Percentiles rank a stretch among this genome's conserved stretches.
Evolutionary conservation across 352 stramenopile genomes (phyloP).

Genomic region (Lagenidium sp.): DNA sequence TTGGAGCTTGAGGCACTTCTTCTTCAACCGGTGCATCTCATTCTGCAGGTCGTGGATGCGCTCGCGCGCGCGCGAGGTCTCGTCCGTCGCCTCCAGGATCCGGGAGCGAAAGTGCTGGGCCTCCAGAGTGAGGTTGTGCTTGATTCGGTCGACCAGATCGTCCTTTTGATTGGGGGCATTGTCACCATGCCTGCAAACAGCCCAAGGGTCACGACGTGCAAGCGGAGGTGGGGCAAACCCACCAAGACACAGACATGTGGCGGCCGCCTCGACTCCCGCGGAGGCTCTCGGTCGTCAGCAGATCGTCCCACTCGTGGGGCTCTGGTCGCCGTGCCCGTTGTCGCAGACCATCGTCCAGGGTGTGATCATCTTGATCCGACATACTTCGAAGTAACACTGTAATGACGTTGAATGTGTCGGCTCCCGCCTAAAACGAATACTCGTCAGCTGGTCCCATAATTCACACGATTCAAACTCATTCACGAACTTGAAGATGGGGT

Average conservation of each 20-base stretch:
- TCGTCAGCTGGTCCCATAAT: too few species aligned
- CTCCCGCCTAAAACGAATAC: too few species aligned
- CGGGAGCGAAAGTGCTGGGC: conserved; percentile 32
- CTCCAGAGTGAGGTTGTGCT: conserved; percentile 47
- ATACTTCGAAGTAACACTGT: too few species aligned
- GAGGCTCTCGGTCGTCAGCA: conserved; percentile 8
- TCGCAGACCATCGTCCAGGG: too few species aligned
- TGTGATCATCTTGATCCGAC: too few species aligned
- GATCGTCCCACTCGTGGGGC: conserved; percentile 7
- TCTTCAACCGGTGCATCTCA: conserved; percentile 34
- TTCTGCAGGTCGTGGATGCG: conserved; percentile 26
- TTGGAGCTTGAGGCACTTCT: conserved; percentile 49
- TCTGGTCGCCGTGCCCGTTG: too few species aligned
- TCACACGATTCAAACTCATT: too few species aligned
- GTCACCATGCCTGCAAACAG: conserved; percentile 1
- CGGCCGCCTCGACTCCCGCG: not conserved
- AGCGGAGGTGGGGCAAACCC: too few species aligned
- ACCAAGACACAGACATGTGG: conserved; percentile 1
- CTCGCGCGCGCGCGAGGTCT: conserved; percentile 14
- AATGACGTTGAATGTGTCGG: too few species aligned
- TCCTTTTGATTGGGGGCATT: conserved; percentile 3
- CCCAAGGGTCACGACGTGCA: too few species aligned
- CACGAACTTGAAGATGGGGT: too few species aligned
- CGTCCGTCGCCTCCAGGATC: conserved; percentile 21
- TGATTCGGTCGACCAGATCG: conserved; percentile 32